These are phyloP conservation scores for Colletotrichum tamarilloi DNA, from an alignment of 2,329 filamentous ascomycete species.

Conservation along the genomic window DNA sequence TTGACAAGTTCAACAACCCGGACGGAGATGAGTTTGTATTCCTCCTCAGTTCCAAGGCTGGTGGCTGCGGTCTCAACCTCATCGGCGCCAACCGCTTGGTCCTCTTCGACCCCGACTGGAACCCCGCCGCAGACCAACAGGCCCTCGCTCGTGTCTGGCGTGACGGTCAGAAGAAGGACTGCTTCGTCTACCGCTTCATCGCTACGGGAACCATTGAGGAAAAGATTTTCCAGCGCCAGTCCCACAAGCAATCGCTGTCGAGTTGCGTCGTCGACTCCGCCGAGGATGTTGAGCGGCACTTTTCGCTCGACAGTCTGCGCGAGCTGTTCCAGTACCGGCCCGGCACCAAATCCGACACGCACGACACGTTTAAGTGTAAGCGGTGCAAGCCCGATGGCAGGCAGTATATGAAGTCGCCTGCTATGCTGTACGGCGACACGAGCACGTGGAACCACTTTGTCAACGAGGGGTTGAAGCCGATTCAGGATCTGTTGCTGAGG, in stretches of 20 bases:
- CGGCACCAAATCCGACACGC: conserved; percentile 89
- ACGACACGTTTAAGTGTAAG: conserved; percentile 99
- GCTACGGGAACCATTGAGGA: conserved; percentile 98
- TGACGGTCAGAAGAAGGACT: conserved; percentile 99
- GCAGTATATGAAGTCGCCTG: conserved; percentile 89
- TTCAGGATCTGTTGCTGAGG: conserved; percentile 90
- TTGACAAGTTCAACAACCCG: conserved; percentile 97
- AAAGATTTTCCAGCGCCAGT: conserved; percentile 98
- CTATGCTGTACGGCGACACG: conserved; percentile 97
- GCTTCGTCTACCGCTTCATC: conserved; percentile 99
- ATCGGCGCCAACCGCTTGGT: conserved; percentile 95
- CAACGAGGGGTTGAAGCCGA: conserved; percentile 81
- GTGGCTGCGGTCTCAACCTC: conserved; percentile 94
- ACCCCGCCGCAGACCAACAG: conserved; percentile 96
- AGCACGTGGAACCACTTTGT: conserved; percentile 99
- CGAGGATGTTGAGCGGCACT: conserved; percentile 97
- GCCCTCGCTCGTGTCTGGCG: conserved; percentile 97
- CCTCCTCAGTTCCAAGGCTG: conserved; percentile 95
- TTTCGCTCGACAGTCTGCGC: conserved; percentile 88
- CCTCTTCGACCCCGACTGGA: conserved; percentile 98
- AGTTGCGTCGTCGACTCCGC: conserved; percentile 96
- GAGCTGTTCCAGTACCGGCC: conserved; percentile 95
- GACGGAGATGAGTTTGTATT: conserved; percentile 92
- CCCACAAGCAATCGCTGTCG: conserved; percentile 96
- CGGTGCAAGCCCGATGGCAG: conserved; percentile 88